Base-by-base conservation (phyloP, 2,329 filamentous ascomycete species). In the Madurella mycetomatis region DNA sequence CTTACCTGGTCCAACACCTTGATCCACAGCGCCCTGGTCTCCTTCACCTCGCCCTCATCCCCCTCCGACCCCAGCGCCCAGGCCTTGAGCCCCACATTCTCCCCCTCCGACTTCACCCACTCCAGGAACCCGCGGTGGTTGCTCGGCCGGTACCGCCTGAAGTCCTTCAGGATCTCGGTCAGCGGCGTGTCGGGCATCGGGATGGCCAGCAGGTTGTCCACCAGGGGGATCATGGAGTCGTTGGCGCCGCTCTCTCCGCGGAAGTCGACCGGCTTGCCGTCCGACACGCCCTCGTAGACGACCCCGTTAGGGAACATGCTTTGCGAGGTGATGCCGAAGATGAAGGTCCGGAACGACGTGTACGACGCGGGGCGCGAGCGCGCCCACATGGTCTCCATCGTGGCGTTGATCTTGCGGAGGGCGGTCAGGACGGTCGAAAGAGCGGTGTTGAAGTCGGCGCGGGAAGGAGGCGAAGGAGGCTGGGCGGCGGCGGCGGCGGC, bases 281-380 rank as follows among this genome's bases (percentile, higher is more conserved):
- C 83, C 7, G 12, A 12, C 4, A 92, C 82, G 9, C 90, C 91
- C 69, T 95, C 87, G 69, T 96, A 96, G 45, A 95, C 73, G 8
- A 96, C 92, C 9, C 92, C 92, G 59, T 92, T 77, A 9, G 92
- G 92, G 72, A 96, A 96, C 91, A 96, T 96, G 65, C 84, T 86
- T 72, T 96, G 92, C 46, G 83, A 87, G 1, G 90, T 95, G 72
- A 96, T 96, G 64, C 92, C 92, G 67, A 96, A 96, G 74, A 96
- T 96, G 76, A 96, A 96, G 11, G 92, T 95, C 41, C 92, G 87
- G 82, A 96, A 96, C 62, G 83, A 87, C 55, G 88, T 90, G 74
- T 96, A 96, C 62, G 90, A 83, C 16, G 81, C 79, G 2, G 92
- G 92, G 64, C 88, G 88, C 53, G 88, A 94, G 70, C 91, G 89